Conservation (phyloP, 495 filamentous ascomycete genomes). For the Baudoinia panamericana region DNA sequence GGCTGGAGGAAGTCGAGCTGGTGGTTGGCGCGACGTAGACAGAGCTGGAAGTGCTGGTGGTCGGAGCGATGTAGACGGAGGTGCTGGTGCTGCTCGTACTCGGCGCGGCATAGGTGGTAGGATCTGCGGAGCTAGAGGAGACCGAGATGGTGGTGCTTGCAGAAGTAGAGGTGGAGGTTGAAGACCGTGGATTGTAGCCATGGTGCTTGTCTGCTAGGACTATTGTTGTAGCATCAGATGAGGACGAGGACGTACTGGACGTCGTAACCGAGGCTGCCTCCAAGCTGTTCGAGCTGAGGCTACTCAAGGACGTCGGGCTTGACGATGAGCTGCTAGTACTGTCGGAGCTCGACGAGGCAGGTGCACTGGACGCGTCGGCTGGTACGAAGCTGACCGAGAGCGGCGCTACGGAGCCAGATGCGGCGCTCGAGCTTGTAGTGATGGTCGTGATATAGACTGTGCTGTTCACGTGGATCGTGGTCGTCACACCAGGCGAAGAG, state of each 20-base stretch:
- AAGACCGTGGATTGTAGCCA: too few relatives aligned
- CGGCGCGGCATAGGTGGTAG: constrained; percentile 3
- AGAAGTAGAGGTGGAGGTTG: too few relatives aligned
- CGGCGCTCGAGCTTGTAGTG: background rate
- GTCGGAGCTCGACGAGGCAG: background rate
- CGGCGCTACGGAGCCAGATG: constrained; percentile 1
- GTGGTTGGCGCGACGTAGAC: background rate
- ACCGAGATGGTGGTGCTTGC: constrained; percentile 1
- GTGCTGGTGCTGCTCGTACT: background rate
- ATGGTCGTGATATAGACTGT: background rate
- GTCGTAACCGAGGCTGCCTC: too few relatives aligned
- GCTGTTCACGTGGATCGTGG: background rate
- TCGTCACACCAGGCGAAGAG: background rate
- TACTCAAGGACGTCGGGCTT: too few relatives aligned
- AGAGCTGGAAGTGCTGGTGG: constrained; percentile 1
- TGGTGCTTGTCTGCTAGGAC: too few relatives aligned
- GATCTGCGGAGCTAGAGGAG: background rate
- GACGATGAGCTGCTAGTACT: too few relatives aligned
- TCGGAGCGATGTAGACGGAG: constrained; percentile 8
- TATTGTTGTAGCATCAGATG: too few relatives aligned
- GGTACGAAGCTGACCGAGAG: background rate
- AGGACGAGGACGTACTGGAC: too few relatives aligned
- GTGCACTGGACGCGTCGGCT: background rate
- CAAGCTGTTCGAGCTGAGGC: too few relatives aligned
- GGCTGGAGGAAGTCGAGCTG: constrained; percentile 6